These are phyloP conservation scores for Penicillium polonicum DNA, from an alignment of 2,329 filamentous ascomycete genomes.

Conservation along the genomic window DNA sequence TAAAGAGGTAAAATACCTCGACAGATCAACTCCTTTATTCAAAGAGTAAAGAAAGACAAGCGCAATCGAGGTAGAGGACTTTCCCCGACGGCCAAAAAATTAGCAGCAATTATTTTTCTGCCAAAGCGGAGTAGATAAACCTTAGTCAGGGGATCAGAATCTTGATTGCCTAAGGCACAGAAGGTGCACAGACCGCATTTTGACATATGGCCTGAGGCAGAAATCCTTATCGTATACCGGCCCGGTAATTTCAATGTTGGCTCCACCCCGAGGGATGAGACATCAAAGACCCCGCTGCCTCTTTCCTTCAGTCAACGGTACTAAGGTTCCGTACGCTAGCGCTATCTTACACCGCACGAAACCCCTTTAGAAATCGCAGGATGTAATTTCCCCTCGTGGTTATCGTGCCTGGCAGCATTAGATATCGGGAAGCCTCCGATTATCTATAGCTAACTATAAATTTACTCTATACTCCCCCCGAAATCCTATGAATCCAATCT, in stretches of 20 bases:
- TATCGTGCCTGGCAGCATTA: slow-evolving; percentile 1
- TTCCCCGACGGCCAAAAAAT: slow-evolving; percentile 30
- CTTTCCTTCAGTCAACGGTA: not conserved
- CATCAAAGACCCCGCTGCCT: not conserved
- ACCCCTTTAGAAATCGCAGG: not conserved
- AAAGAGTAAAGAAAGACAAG: slow-evolving; percentile 14
- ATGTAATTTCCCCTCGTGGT: not conserved
- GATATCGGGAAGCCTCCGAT: not conserved
- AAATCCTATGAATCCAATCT: not conserved
- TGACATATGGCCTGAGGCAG: slow-evolving; percentile 16
- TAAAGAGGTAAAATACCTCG: slow-evolving; percentile 31
- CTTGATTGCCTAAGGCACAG: slow-evolving; percentile 7
- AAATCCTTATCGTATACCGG: slow-evolving; percentile 6
- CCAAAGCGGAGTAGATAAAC: slow-evolving; percentile 29
- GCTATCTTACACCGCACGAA: not conserved
- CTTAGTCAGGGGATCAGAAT: slow-evolving; percentile 14
- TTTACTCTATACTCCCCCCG: not conserved
- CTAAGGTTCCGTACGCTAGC: not conserved
- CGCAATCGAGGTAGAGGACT: slow-evolving; percentile 16
- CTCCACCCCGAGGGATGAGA: not conserved
- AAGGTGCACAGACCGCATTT: not conserved
- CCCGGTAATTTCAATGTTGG: slow-evolving; percentile 4
- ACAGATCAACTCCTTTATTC: slow-evolving; percentile 19
- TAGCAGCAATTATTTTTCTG: slow-evolving; percentile 29
- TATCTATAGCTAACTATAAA: not conserved